These are phyloP conservation scores for Evernia prunastri DNA, from an alignment of 495 filamentous ascomycete genomes.

Conservation along the genomic window DNA sequence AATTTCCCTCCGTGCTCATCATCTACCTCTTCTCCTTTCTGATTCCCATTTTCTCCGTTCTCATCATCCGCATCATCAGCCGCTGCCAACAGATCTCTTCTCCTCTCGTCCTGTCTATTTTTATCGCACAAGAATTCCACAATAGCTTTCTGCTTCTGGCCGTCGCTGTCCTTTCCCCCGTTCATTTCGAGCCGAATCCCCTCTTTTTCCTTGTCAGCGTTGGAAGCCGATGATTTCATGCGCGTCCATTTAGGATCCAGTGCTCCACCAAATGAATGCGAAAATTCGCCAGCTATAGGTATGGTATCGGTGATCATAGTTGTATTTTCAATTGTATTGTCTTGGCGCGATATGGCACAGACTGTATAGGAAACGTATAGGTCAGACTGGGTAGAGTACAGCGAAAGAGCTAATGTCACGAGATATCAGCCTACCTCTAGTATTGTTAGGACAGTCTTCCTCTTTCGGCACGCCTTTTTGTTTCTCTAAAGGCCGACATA, in stretches of 20 bases:
- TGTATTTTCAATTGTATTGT: constrained; percentile 37
- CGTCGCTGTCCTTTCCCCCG: constrained; percentile 53
- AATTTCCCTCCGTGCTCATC: constrained; percentile 50
- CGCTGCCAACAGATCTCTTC: constrained; percentile 28
- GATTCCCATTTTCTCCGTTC: constrained; percentile 25
- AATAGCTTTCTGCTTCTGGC: constrained; percentile 51
- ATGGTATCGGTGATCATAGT: constrained; percentile 45
- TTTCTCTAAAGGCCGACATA: constrained; percentile 61
- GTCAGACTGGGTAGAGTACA: constrained; percentile 3
- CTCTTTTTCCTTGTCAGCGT: constrained; percentile 54
- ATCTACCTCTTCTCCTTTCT: constrained; percentile 33
- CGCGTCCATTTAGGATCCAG: constrained; percentile 57
- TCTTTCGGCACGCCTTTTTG: constrained; percentile 40
- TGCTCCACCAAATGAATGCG: constrained; percentile 42
- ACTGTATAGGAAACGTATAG: constrained; percentile 41
- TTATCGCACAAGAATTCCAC: constrained; percentile 73
- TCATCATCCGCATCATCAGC: constrained; percentile 30
- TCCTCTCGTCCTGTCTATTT: constrained; percentile 26
- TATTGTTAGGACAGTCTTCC: constrained; percentile 56
- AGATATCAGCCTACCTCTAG: constrained; percentile 44
- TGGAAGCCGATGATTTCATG: constrained; percentile 50
- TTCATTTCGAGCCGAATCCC: constrained; percentile 65
- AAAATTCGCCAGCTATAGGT: constrained; percentile 68
- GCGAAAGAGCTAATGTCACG: no score
- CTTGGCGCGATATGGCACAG: constrained; percentile 65